These are phyloP conservation scores for Ligustrum vulgare DNA, from an alignment of 257 asterid species.

Conservation along the genomic window DNA sequence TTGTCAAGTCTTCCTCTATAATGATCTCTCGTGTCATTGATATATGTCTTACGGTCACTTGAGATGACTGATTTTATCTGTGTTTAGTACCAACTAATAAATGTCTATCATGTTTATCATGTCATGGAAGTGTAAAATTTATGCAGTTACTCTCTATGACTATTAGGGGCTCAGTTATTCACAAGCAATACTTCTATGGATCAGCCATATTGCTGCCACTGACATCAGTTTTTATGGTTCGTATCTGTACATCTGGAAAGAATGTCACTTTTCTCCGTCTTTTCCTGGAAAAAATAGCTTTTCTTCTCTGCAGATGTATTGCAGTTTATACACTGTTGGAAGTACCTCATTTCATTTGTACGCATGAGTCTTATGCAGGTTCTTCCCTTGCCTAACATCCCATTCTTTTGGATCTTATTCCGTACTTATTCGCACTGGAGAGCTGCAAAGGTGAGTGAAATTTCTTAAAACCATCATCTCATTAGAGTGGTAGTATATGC, in stretches of 20 bases:
- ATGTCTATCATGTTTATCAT: neutral
- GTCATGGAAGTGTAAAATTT: slow-evolving; percentile 16
- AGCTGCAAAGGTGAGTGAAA: slow-evolving; percentile 77
- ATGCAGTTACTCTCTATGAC: slow-evolving; percentile 15
- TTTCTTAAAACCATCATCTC: slow-evolving; percentile 1
- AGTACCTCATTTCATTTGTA: neutral
- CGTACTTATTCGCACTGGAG: slow-evolving; percentile 98
- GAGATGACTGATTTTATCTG: neutral
- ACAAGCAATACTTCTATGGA: slow-evolving; percentile 79
- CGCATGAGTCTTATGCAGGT: slow-evolving; percentile 43
- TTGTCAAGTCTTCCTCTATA: neutral
- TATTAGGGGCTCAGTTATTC: slow-evolving; percentile 81
- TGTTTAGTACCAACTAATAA: neutral
- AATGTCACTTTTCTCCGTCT: neutral
- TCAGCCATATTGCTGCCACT: slow-evolving; percentile 79
- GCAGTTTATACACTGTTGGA: neutral
- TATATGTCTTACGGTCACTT: neutral
- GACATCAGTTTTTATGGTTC: slow-evolving; percentile 76
- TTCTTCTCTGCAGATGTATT: neutral
- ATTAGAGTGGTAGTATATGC: neutral
- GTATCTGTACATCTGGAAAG: slow-evolving; percentile 15
- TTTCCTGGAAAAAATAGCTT: neutral
- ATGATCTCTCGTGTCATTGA: neutral
- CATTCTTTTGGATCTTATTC: slow-evolving; percentile 92
- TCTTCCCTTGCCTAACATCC: slow-evolving; percentile 95